Conservation (phyloP, 2,329 filamentous ascomycete species). For the Verticillium dahliae region DNA sequence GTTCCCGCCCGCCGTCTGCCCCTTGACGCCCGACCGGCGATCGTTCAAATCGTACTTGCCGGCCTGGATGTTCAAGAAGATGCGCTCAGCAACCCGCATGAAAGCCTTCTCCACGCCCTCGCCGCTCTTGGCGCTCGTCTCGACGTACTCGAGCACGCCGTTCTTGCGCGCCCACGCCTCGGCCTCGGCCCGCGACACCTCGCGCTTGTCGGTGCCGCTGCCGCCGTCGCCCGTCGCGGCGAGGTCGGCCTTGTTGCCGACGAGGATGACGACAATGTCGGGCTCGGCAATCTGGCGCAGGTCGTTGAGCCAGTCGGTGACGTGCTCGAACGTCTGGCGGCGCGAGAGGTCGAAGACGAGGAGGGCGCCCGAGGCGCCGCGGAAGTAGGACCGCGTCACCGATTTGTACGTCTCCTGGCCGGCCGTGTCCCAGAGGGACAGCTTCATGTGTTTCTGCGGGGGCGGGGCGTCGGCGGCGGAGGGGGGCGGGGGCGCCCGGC, state of each 20-base stretch:
- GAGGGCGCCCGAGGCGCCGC: slow-evolving; percentile 64
- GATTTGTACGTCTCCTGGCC: slow-evolving; percentile 97
- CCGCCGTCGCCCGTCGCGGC: slow-evolving; percentile 34
- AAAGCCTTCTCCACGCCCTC: slow-evolving; percentile 93
- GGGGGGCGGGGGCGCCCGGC: slow-evolving; percentile 16
- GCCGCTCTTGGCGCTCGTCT: slow-evolving; percentile 93
- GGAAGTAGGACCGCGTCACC: slow-evolving; percentile 90
- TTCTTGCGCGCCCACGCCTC: slow-evolving; percentile 84
- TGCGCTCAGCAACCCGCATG: slow-evolving; percentile 85
- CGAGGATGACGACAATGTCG: slow-evolving; percentile 87
- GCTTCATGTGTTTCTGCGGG: slow-evolving; percentile 76
- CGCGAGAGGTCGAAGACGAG: slow-evolving; percentile 94
- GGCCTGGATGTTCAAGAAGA: slow-evolving; percentile 94
- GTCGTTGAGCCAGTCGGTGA: slow-evolving; percentile 90
- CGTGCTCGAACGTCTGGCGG: slow-evolving; percentile 76
- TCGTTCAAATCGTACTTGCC: slow-evolving; percentile 94
- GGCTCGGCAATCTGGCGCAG: slow-evolving; percentile 92
- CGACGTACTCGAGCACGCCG: slow-evolving; percentile 86
- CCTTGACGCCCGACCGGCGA: slow-evolving; percentile 84
- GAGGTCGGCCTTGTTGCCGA: slow-evolving; percentile 92
- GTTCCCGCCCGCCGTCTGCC: slow-evolving; percentile 44
- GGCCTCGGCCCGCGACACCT: slow-evolving; percentile 77
- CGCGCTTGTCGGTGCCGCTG: slow-evolving; percentile 51
- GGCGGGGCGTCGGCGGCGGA: slow-evolving; percentile 17
- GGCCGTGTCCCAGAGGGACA: slow-evolving; percentile 91